Conservation (phyloP, 75 land plant species). For the Pinus tabuliformis region DNA sequence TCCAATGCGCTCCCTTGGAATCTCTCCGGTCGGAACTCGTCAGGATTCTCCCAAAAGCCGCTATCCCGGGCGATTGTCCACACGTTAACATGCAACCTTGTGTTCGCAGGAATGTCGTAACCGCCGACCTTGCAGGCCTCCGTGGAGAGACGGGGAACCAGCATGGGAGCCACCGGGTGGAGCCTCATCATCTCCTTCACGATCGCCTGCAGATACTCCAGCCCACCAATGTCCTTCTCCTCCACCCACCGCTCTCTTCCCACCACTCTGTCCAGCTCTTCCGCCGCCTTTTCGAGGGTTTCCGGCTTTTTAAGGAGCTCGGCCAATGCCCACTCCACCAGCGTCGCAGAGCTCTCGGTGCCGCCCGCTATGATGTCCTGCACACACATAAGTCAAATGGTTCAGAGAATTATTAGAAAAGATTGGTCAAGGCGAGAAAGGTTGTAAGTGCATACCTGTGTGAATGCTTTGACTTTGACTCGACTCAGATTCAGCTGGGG, state of each 20-base stretch:
- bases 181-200: constrained; percentile 25
- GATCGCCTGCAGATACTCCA: constrained; percentile 17
- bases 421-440: too few species aligned
- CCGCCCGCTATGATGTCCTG: constrained; percentile 5
- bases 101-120: constrained; percentile 34
- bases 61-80: constrained; percentile 27
- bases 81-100: constrained; percentile 23
- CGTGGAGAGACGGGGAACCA: constrained; percentile 26
- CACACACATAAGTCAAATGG: too few species aligned
- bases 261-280: neutral
- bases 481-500: constrained; percentile 10
- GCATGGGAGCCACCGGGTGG: constrained; percentile 33
- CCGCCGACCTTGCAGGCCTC: constrained; percentile 15
- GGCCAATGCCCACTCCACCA: constrained; percentile 13
- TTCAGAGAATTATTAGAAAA: too few species aligned
- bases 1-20: constrained; percentile 26
- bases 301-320: constrained; percentile 12
- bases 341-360: constrained; percentile 18
- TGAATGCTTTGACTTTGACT: too few species aligned
- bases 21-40: constrained; percentile 23
- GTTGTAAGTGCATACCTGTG: too few species aligned
- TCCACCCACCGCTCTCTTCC: neutral
- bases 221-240: constrained; percentile 26
- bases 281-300: neutral
- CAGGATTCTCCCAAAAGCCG: constrained; percentile 17